Percentiles rank a stretch among this genome's conserved stretches.
These are phyloP conservation scores for Rhizopus delemar DNA, from an alignment of 371 early-diverging fungal species.

Conservation along the genomic window DNA sequence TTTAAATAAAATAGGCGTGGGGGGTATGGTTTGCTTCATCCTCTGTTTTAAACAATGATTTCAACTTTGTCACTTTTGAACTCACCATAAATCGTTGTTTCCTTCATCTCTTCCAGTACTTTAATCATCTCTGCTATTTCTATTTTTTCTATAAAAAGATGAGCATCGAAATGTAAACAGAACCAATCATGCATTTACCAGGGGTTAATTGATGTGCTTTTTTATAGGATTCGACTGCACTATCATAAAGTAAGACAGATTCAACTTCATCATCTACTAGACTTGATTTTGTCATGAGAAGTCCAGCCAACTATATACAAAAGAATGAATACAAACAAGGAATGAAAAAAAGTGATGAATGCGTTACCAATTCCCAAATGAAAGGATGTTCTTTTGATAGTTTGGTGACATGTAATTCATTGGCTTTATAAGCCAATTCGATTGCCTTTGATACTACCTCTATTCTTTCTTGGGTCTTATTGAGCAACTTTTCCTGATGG, in stretches of 20 bases:
- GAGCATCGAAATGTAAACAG: not conserved
- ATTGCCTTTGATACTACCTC: constrained; percentile 25
- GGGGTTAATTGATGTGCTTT: constrained; percentile 25
- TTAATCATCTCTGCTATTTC: not conserved
- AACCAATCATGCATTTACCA: constrained; percentile 9
- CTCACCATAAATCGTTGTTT: not conserved
- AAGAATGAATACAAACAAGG: not conserved
- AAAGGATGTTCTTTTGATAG: constrained; percentile 33
- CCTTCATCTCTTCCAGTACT: constrained; percentile 1
- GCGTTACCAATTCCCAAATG: constrained; percentile 42
- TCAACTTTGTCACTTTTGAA: no score
- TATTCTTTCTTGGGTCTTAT: constrained; percentile 15
- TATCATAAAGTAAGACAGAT: constrained; percentile 32
- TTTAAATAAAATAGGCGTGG: no score
- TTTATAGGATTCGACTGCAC: constrained; percentile 28
- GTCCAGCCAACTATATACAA: constrained; percentile 36
- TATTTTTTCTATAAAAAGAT: not conserved
- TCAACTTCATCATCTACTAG: constrained; percentile 43
- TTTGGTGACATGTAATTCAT: constrained; percentile 20
- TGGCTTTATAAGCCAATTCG: constrained; percentile 27
- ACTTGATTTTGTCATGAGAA: constrained; percentile 36
- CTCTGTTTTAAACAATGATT: no score
- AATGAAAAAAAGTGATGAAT: not conserved
- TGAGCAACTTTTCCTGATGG: constrained; percentile 28
- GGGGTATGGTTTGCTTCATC: no score